phyloP scores from a whole-genome alignment of 2,329 filamentous ascomycete genomes.

The Alternaria novae-zelandiae region DNA sequence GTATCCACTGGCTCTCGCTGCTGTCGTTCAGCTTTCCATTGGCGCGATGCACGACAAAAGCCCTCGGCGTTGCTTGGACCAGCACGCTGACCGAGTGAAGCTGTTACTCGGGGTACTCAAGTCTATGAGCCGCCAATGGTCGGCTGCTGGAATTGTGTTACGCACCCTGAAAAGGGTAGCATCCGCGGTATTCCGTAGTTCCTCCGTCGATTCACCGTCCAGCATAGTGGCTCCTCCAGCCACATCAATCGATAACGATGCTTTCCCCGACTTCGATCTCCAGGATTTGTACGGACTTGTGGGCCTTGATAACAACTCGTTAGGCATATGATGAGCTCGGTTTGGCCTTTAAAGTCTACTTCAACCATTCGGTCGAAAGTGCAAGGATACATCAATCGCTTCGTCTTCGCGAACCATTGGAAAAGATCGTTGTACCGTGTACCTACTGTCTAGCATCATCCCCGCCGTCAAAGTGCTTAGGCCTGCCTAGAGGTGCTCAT shows the following conservation, averaged over 20 bases:
- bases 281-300: constrained; percentile 18
- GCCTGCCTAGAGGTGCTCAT: not conserved
- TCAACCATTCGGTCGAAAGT: too few relatives aligned
- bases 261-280: constrained; percentile 12
- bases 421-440: not conserved
- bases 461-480: not conserved
- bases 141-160: constrained; percentile 13
- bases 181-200: constrained; percentile 12
- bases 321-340: not conserved
- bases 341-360: not conserved
- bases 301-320: constrained; percentile 9
- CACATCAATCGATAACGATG: not conserved
- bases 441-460: fast-evolving
- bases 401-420: not conserved
- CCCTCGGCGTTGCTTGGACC: constrained; percentile 14
- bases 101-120: constrained; percentile 23
- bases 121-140: constrained; percentile 19
- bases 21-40: constrained; percentile 60
- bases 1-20: constrained; percentile 25
- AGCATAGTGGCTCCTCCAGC: not conserved
- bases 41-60: constrained; percentile 57
- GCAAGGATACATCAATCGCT: not conserved
- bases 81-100: constrained; percentile 23
- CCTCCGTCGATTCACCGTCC: not conserved
- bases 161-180: constrained; percentile 20